Conservation (phyloP, 179 eudicot species). For the Gypsophila paniculata region DNA sequence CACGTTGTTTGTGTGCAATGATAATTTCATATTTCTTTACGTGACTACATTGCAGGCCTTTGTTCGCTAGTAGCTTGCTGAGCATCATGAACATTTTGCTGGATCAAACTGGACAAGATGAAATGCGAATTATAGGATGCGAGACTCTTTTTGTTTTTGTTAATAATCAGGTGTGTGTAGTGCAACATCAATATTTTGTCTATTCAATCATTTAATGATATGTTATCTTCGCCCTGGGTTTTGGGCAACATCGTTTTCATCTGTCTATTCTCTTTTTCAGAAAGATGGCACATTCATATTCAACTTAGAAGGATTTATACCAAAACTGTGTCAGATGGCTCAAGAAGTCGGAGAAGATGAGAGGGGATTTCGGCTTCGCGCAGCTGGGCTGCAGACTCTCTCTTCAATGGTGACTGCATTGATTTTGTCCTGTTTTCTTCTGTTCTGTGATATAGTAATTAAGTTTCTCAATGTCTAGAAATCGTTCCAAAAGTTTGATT, state of each 20-base stretch:
- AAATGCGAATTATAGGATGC: slow-evolving; percentile 75
- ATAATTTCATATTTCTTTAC: slow-evolving; percentile 1
- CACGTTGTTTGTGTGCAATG: neutral
- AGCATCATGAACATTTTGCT: slow-evolving; percentile 75
- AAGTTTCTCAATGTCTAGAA: neutral
- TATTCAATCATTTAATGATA: neutral
- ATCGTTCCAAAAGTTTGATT: neutral
- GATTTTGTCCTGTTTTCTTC: slow-evolving; percentile 5
- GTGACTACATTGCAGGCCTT: slow-evolving; percentile 59
- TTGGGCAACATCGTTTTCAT: slow-evolving; percentile 3
- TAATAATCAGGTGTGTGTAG: slow-evolving; percentile 72
- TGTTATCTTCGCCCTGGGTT: neutral
- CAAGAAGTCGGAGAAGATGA: slow-evolving; percentile 94
- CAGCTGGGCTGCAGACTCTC: slow-evolving; percentile 83
- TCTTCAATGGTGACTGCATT: slow-evolving; percentile 69
- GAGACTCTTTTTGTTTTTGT: slow-evolving; percentile 79
- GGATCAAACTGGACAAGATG: slow-evolving; percentile 86
- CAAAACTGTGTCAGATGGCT: slow-evolving; percentile 81
- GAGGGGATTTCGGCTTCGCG: slow-evolving; percentile 59
- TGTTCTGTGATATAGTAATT: neutral
- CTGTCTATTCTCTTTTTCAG: slow-evolving; percentile 29
- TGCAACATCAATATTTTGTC: neutral
- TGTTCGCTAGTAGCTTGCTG: slow-evolving; percentile 79
- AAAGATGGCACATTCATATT: slow-evolving; percentile 69
- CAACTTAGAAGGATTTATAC: slow-evolving; percentile 80